Conservation (phyloP, 176 grass and related monocot species). For the Oropetium thomaeum region DNA sequence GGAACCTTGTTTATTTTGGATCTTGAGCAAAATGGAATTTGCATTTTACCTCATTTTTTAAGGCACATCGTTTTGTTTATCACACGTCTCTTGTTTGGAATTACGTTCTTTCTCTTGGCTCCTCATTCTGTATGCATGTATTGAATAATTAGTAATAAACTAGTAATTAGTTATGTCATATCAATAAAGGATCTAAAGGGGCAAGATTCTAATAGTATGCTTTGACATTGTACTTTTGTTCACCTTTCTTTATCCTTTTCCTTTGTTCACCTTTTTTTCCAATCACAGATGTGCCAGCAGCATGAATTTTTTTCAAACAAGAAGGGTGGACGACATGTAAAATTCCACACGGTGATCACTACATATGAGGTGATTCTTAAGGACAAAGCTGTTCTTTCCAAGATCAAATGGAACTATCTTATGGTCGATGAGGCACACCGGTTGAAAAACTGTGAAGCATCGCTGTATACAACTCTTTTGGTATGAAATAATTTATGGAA, state of each 20-base stretch:
- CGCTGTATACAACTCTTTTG: slow-evolving; percentile 85
- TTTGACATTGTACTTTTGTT: background rate
- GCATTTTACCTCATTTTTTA: too few species aligned
- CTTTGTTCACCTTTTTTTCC: background rate
- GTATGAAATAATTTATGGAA: slow-evolving; percentile 46
- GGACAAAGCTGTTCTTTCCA: slow-evolving; percentile 90
- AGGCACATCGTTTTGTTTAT: background rate
- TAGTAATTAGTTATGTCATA: background rate
- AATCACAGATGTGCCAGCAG: slow-evolving; percentile 74
- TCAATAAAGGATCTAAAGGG: background rate
- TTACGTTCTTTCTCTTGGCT: background rate
- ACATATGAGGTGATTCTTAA: slow-evolving; percentile 99
- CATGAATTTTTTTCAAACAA: slow-evolving; percentile 84
- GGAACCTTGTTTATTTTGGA: background rate
- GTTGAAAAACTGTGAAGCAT: slow-evolving; percentile 97
- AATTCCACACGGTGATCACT: slow-evolving; percentile 88
- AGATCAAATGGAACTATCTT: slow-evolving; percentile 98
- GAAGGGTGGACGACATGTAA: slow-evolving; percentile 73
- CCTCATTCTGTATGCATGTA: slow-evolving; percentile 6
- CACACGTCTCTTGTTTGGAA: background rate
- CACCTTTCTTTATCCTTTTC: background rate
- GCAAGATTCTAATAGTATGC: slow-evolving; percentile 1
- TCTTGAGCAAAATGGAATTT: too few species aligned
- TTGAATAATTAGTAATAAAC: background rate
- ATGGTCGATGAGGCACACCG: slow-evolving; percentile 99